Evolutionary conservation across 2,329 filamentous ascomycete genomes (phyloP), one percentile per base, ranked within the genome.

Genomic region (Colletotrichum musicola): DNA sequence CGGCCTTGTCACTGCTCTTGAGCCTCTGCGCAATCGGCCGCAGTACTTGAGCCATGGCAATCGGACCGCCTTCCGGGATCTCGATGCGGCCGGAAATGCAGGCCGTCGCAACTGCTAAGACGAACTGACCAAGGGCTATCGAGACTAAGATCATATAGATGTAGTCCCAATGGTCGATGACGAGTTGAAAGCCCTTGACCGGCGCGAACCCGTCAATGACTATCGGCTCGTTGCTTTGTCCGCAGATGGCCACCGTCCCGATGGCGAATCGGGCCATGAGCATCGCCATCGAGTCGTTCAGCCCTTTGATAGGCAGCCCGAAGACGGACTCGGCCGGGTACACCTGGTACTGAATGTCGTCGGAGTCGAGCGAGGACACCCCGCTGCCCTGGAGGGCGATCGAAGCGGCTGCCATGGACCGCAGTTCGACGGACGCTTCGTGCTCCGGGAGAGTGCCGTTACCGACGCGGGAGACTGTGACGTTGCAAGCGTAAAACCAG

Each of bases 361-460:
- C 69, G 66, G 72, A 72, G 58, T 30, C 72, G 12, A 71, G 59
- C 1, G 72, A 75, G 12, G 73, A 69, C 12, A 65, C 70, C 5
- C 68, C 71, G 64, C 81, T 83, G 5, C 81, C 82, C 42, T 81
- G 77, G 4, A 83, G 77, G 0, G 82, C 82, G 16, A 84, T 83
- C 1, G 79, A 77, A 1, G 75, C 71, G 6, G 79, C 74, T 0
- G 80, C 79, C 27, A 80, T 72, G 14, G 70, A 68, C 1, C 77
- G 77, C 62, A 83, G 76, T n/a, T 76, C 68, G 50, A 74, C 71
- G 35, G 79, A 78, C n/a, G 83, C 74, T 1, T 72, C 62, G 56
- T 82, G 79, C 58, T 80, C 78, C 9, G 76, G 77, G 64, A 77
- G 73, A 1, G 77, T 73, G 2, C 79, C 82, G 51, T 74, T 81